phyloP scores from a whole-genome alignment of 2,329 filamentous ascomycete genomes.

The Aureobasidium subglaciale region DNA sequence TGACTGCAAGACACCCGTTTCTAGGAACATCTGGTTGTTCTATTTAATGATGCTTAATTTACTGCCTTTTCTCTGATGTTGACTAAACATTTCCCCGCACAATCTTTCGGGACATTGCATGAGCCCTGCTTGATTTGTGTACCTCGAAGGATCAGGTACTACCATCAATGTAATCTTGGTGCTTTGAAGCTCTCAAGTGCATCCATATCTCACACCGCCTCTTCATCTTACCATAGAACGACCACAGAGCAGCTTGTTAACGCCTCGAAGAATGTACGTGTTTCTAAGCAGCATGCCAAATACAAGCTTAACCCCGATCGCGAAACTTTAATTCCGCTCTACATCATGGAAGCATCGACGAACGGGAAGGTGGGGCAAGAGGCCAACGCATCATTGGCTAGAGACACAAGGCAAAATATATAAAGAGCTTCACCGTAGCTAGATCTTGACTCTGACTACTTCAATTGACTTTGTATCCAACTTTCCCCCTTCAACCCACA shows the following conservation, averaged over 20 bases:
- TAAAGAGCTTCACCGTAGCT: not conserved
- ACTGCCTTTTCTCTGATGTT: not conserved
- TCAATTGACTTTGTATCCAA: not conserved
- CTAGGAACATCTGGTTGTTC: not conserved
- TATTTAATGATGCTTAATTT: conserved; percentile 6
- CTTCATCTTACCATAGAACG: not conserved
- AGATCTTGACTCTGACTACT: not conserved
- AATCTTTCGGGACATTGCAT: not conserved
- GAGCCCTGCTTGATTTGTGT: not conserved
- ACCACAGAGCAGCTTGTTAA: not conserved
- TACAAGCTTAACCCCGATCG: not conserved
- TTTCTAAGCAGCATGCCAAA: conserved; percentile 6
- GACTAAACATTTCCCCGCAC: not conserved
- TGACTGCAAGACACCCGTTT: not conserved
- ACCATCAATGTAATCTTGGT: not conserved
- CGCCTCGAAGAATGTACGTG: not conserved
- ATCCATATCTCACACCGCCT: not conserved
- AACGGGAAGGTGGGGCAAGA: conserved; percentile 4
- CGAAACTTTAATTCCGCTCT: not conserved
- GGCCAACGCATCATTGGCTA: not conserved
- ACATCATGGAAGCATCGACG: conserved; percentile 9
- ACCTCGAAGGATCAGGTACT: not conserved
- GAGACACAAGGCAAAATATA: not conserved
- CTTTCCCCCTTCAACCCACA: not conserved
- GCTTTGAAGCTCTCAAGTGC: not conserved